phyloP scores from a whole-genome alignment of 179 eudicot genomes.

The Vitellaria paradoxa region DNA sequence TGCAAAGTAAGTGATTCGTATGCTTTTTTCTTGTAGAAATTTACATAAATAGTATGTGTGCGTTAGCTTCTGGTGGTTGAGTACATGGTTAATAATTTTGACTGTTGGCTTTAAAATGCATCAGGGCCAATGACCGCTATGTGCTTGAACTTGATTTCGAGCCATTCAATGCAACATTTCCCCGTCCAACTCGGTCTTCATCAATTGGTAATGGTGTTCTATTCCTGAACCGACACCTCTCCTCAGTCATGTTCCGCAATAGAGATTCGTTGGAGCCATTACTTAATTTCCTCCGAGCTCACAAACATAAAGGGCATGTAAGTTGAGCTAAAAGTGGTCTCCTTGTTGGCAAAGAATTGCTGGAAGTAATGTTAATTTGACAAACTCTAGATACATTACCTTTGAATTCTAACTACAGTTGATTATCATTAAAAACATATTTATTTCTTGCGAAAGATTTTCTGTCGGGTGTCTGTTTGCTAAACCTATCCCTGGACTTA shows the following conservation, averaged over 20 bases:
- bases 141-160: conserved; percentile 78
- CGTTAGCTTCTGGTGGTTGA: conserved; percentile 1
- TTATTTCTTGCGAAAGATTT: neutral
- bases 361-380: neutral
- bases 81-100: neutral
- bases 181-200: conserved; percentile 74
- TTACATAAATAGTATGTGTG: neutral
- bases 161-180: conserved; percentile 78
- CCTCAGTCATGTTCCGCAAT: conserved; percentile 75
- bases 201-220: conserved; percentile 86
- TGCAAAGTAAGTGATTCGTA: conserved; percentile 46
- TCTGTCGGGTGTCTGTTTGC: neutral
- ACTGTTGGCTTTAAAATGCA: neutral
- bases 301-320: conserved; percentile 67
- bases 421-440: neutral
- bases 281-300: conserved; percentile 68
- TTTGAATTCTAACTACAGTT: neutral
- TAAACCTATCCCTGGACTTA: neutral
- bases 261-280: conserved; percentile 74
- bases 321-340: conserved; percentile 19
- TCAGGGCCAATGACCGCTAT: conserved; percentile 43
- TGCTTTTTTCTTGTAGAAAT: neutral
- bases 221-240: conserved; percentile 74
- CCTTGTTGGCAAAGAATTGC: neutral
- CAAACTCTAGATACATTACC: neutral